Base-by-base conservation (phyloP, 2,329 filamentous ascomycete genomes). In the Sclerotinia borealis region DNA sequence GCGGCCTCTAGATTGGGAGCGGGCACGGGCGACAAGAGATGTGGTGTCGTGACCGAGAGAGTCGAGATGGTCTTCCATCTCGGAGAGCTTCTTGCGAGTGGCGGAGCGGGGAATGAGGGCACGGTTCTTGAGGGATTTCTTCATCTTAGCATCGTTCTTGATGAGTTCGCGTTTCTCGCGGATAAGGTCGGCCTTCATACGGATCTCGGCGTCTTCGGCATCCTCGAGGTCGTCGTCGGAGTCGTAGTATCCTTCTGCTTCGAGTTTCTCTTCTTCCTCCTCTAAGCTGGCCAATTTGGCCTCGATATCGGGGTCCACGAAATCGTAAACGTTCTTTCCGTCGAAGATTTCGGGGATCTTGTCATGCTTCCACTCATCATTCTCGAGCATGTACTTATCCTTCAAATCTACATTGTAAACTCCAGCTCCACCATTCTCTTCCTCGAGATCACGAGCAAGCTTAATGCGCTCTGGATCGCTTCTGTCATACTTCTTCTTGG, bases 291-390 rank as follows among this genome's bases (percentile, higher is more conserved):
- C 88, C 56, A 99, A 85, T 81, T 96, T 98, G 69, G 87, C 84
- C 73, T 96, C 95, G 74, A 99, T 99, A 63, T 99, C 96, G 1
- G 93, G 93, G 73, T 98, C 95, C 73, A 99, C 87, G 77, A 91
- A 99, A 78, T 99, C 95, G 79, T 93, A 95, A 64, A 99, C 91
- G 76, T 99, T 99, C 83, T 93, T 93, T 77, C 95, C 95, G 74
- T 98, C 88, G 77, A 93, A 90, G 55, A 97, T 83, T 78, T 99
- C 95, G 37, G 95, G 95, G 62, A 98, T 90, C 78, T 90, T 92
- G 80, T 99, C 96, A 75, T 96, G 85, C 77, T 96, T 96, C 95
- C 95, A 98, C 64, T 95, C 92, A 48, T 89, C 85, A 75, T 97
- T 86, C 68, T 90, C 91, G 67, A 98, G 86, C 19, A 92, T 78